Conservation (phyloP, 106 monocot species). For the Apostasia shenzhenica region DNA sequence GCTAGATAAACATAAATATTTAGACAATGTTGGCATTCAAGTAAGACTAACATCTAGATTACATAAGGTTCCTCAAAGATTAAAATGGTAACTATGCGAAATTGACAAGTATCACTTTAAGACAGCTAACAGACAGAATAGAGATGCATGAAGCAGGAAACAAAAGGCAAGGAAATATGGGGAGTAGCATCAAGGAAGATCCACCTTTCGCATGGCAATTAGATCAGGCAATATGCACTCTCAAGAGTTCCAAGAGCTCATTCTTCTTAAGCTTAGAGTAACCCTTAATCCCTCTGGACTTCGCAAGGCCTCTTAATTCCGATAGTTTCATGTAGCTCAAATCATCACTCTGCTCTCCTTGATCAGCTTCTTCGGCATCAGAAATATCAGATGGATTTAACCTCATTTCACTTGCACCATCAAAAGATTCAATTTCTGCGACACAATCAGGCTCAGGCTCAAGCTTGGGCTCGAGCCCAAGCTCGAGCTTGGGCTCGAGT, state of each 20-base stretch:
- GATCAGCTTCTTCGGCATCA: constrained; percentile 24
- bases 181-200: background rate
- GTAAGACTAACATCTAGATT: no score
- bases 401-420: constrained; percentile 16
- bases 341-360: constrained; percentile 24
- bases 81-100: no score
- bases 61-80: no score
- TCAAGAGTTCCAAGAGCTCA: constrained; percentile 54
- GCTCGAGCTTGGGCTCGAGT: background rate
- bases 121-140: background rate
- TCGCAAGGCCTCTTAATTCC: constrained; percentile 74
- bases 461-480: background rate
- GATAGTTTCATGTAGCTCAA: constrained; percentile 58
- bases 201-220: background rate
- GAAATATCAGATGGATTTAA: constrained; percentile 14
- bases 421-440: constrained; percentile 22
- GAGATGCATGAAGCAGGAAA: no score
- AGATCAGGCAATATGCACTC: constrained; percentile 21
- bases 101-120: no score
- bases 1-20: no score
- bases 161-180: background rate
- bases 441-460: constrained; percentile 5
- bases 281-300: constrained; percentile 76
- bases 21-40: no score
- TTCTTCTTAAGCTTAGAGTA: constrained; percentile 89